Evolutionary conservation across 257 asterid genomes (phyloP).

Genomic region (Ilex asprella): DNA sequence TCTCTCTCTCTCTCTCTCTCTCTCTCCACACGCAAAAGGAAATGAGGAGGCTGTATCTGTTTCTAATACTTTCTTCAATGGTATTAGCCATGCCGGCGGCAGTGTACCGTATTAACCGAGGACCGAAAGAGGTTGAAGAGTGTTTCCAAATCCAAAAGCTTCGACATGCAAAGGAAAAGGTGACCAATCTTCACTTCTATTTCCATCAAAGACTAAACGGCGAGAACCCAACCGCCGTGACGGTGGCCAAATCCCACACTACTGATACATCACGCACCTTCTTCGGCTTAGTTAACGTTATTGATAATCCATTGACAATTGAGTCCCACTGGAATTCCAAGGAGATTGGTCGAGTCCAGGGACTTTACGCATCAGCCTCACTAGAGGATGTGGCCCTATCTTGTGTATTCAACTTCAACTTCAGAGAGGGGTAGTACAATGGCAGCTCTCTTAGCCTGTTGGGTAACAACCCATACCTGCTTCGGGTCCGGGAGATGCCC

Average conservation of each 20-base stretch:
- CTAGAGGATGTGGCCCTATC: slow-evolving; percentile 49
- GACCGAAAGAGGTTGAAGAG: slow-evolving; percentile 36
- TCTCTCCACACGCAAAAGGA: too few species aligned
- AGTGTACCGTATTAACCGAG: slow-evolving; percentile 38
- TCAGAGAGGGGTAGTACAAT: slow-evolving; percentile 48
- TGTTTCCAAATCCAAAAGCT: slow-evolving; percentile 51
- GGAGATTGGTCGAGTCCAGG: slow-evolving; percentile 64
- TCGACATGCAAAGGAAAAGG: slow-evolving; percentile 46
- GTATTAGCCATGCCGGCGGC: not conserved
- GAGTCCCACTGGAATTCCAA: slow-evolving; percentile 48
- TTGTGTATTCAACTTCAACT: slow-evolving; percentile 53
- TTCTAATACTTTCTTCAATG: too few species aligned
- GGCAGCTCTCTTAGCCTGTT: slow-evolving; percentile 77
- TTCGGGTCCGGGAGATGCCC: slow-evolving; percentile 71
- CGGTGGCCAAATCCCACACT: slow-evolving; percentile 36
- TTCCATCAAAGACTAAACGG: slow-evolving; percentile 48
- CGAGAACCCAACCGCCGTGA: slow-evolving; percentile 41
- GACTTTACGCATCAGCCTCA: slow-evolving; percentile 65
- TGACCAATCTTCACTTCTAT: too few species aligned
- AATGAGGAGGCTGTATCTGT: too few species aligned
- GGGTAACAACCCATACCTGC: slow-evolving; percentile 34
- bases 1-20: too few species aligned
- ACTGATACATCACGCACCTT: slow-evolving; percentile 21
- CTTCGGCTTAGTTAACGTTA: slow-evolving; percentile 52
- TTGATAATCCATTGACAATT: slow-evolving; percentile 57